These are phyloP conservation scores for Arachnomyces sp. DNA, from an alignment of 2,329 filamentous ascomycete genomes.

Conservation along the genomic window DNA sequence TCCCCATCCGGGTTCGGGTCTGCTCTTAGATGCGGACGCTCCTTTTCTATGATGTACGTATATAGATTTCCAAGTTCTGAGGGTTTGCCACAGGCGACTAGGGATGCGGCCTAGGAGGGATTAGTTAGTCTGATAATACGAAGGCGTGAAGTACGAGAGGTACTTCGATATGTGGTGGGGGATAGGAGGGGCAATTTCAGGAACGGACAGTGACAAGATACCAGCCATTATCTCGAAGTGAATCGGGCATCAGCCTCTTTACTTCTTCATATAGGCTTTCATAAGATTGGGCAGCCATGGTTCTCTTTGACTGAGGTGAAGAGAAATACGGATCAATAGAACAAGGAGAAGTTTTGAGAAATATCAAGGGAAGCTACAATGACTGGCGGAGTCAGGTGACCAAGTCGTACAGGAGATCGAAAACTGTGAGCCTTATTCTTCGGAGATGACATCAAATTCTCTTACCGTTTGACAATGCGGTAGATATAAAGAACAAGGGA, in stretches of 20 bases:
- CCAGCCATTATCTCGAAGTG: slow-evolving; percentile 58
- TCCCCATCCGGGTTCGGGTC: slow-evolving; percentile 7
- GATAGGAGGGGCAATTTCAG: slow-evolving; percentile 5
- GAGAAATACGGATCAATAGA: too few relatives aligned
- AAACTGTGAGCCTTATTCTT: too few relatives aligned
- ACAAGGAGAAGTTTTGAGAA: too few relatives aligned
- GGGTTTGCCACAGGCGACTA: slow-evolving; percentile 20
- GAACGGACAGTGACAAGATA: slow-evolving; percentile 35
- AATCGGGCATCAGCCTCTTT: slow-evolving; percentile 17
- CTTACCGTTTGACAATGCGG: too few relatives aligned
- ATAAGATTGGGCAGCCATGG: slow-evolving; percentile 3
- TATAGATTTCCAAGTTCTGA: slow-evolving; percentile 21
- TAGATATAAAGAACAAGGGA: too few relatives aligned
- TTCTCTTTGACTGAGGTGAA: not conserved
- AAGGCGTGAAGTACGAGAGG: not conserved
- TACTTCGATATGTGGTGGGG: slow-evolving; percentile 19
- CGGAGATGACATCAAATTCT: too few relatives aligned
- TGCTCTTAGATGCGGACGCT: slow-evolving; percentile 6
- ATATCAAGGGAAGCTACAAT: too few relatives aligned
- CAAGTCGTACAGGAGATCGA: too few relatives aligned
- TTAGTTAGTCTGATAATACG: not conserved
- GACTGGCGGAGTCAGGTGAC: too few relatives aligned
- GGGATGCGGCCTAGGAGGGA: slow-evolving; percentile 16
- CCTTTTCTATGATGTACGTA: slow-evolving; percentile 16
- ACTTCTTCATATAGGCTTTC: slow-evolving; percentile 17